A percentile compares a stretch with the other conserved stretches of the same genome.
phyloP scores from a whole-genome alignment of 2,329 filamentous ascomycete species.

The Phaeophleospora eucalypticola region DNA sequence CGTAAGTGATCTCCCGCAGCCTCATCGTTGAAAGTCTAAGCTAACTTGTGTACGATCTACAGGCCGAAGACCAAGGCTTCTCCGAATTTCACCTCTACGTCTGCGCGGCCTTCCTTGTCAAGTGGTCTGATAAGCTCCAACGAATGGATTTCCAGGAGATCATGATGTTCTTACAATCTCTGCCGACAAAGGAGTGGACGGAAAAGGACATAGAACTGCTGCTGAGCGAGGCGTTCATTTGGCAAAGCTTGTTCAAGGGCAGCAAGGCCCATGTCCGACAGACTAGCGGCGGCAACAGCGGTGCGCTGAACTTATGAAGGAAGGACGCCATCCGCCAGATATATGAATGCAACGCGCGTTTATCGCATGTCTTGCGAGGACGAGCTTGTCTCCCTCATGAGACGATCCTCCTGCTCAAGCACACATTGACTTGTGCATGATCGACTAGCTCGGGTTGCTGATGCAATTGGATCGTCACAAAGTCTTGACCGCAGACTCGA shows the following conservation, averaged over 20 bases:
- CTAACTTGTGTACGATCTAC: conserved; percentile 6
- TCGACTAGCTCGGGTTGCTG: too few species aligned
- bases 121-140: conserved; percentile 91
- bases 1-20: conserved; percentile 51
- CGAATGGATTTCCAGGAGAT: conserved; percentile 99
- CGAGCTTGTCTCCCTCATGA: too few species aligned
- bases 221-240: conserved; percentile 94
- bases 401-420: too few species aligned
- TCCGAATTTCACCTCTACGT: conserved; percentile 98
- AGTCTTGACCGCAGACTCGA: too few species aligned
- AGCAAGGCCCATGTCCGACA: conserved; percentile 75
- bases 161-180: conserved; percentile 97
- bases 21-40: not conserved
- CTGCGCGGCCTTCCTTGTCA: conserved; percentile 94
- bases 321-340: too few species aligned
- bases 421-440: too few species aligned
- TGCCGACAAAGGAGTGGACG: conserved; percentile 91
- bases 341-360: too few species aligned
- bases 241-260: conserved; percentile 95
- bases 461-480: too few species aligned
- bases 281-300: conserved; percentile 14
- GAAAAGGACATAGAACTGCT: conserved; percentile 97
- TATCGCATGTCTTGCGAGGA: too few species aligned
- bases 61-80: conserved; percentile 98
- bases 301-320: conserved; percentile 20